A percentile compares a stretch with the other conserved stretches of the same genome.
Evolutionary conservation across 2,329 filamentous ascomycete species (phyloP).

Genomic region (Huntiella abstrusa): DNA sequence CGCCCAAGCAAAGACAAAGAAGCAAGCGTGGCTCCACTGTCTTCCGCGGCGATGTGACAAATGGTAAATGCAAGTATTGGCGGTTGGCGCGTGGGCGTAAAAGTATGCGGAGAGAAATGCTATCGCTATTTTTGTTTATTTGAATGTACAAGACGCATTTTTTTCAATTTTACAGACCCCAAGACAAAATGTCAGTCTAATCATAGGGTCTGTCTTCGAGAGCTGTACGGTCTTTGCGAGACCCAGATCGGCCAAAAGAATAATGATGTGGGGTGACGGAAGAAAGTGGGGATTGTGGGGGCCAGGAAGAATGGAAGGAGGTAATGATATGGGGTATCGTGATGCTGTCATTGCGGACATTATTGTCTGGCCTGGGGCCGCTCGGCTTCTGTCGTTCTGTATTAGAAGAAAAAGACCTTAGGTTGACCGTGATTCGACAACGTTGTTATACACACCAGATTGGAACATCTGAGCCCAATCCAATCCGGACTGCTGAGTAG

Average conservation of each 20-base stretch:
- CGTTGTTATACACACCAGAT: slow-evolving; percentile 43
- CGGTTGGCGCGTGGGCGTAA: slow-evolving; percentile 34
- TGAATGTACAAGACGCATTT: neutral
- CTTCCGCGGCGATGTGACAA: slow-evolving; percentile 41
- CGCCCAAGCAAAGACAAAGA: too few relatives aligned
- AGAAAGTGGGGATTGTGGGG: too few relatives aligned
- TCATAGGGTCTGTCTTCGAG: too few relatives aligned
- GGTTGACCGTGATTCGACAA: neutral
- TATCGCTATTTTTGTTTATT: slow-evolving; percentile 19
- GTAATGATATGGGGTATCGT: neutral
- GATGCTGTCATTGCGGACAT: slow-evolving; percentile 17
- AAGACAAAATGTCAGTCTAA: too few relatives aligned
- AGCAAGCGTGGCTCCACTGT: too few relatives aligned
- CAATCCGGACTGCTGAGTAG: slow-evolving; percentile 43
- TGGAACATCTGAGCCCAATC: slow-evolving; percentile 69
- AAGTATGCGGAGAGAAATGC: slow-evolving; percentile 31
- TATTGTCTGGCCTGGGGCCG: slow-evolving; percentile 49
- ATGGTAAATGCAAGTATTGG: slow-evolving; percentile 50
- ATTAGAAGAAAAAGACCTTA: slow-evolving; percentile 42
- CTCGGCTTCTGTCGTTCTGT: slow-evolving; percentile 45
- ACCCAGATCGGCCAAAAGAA: too few relatives aligned
- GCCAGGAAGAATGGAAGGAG: too few relatives aligned
- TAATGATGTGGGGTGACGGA: too few relatives aligned
- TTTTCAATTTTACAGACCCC: neutral
- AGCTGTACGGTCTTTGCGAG: too few relatives aligned